Base-by-base conservation (phyloP, 352 stramenopile species). In the Blastocystis hominis region DNA sequence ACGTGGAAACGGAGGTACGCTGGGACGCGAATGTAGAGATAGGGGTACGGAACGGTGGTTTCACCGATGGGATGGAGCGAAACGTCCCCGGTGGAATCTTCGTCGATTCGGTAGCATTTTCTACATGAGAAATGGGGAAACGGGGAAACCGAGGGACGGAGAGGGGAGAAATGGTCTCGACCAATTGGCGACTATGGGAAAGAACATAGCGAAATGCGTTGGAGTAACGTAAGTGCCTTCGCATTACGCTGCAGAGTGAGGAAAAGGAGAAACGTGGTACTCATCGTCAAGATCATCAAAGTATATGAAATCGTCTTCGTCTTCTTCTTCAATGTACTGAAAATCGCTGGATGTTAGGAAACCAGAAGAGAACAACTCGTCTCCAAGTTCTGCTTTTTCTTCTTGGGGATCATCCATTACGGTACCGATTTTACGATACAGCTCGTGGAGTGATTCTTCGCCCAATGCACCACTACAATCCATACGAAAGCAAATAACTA, bases 241-340 rank as follows among this genome's bases (percentile, higher is more conserved):
- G 13, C 9, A 36, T 53, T 42, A 36, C 20, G 30, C 47, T 81
- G 34, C 61, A 68, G 1, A 44, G 47, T 76, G 10, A 42, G 44
- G 47, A 66, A 30, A 6, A 50, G 7, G 20, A 40, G 40, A 70
- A 70, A 24, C 20, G n/a, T 13, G 34, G 40, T 5, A 46, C 62
- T 17, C 5, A 44, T 6, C 42, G 42, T 62, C 54, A n/a, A 40
- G 66, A 53, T 77, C 66, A 36, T 77, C 66, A 2, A 44, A 53
- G 50, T 77, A 77, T 36, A 55, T 38, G 20, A 59, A 77, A 56
- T 77, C 66, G 36, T 77, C 66, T 20, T 81, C 72, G 17, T 81
- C 36, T 50, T 69, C 54, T 1, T 81, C 54, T 4, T 81, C 72
- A 30, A 47, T 68, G 47, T 69, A 46, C 6, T 53, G 34, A 68